A percentile compares a stretch with the other conserved stretches of the same genome.
These are phyloP conservation scores for Boletus patriciae DNA, from an alignment of 768 basidiomycete species.

Conservation along the genomic window DNA sequence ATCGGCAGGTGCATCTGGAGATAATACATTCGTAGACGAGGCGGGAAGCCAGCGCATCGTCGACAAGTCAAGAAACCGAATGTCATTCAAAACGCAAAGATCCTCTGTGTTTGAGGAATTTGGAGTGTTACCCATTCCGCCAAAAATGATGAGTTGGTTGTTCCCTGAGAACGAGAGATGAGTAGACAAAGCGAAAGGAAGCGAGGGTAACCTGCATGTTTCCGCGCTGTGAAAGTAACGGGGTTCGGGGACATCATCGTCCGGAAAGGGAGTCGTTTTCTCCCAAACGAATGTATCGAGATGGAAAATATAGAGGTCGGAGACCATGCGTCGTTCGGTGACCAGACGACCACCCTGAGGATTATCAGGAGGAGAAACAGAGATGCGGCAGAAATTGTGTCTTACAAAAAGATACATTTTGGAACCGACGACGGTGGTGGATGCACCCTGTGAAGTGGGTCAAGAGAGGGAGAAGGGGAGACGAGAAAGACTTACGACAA, in stretches of 20 bases:
- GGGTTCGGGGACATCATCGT: slow-evolving; percentile 73
- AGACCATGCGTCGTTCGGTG: slow-evolving; percentile 82
- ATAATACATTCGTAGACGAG: slow-evolving; percentile 27
- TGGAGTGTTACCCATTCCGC: slow-evolving; percentile 87
- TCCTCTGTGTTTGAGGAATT: slow-evolving; percentile 72
- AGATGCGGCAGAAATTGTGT: background rate
- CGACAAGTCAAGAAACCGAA: slow-evolving; percentile 82
- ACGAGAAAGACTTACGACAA: slow-evolving; percentile 62
- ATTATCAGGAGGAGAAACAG: background rate
- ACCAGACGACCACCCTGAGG: slow-evolving; percentile 82
- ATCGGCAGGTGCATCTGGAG: slow-evolving; percentile 41
- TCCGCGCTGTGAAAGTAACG: slow-evolving; percentile 97
- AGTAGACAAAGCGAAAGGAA: slow-evolving; percentile 4
- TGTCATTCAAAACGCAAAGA: slow-evolving; percentile 89
- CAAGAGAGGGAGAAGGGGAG: background rate
- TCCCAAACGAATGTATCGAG: slow-evolving; percentile 81
- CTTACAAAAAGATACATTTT: slow-evolving; percentile 89
- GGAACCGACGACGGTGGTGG: slow-evolving; percentile 85
- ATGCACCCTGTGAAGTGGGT: slow-evolving; percentile 63
- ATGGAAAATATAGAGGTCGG: slow-evolving; percentile 90
- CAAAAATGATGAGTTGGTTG: slow-evolving; percentile 88
- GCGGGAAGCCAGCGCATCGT: slow-evolving; percentile 70
- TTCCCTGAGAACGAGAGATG: slow-evolving; percentile 53
- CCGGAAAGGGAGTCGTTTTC: slow-evolving; percentile 55
- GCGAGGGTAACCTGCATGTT: slow-evolving; percentile 50